Evolutionary conservation across 768 basidiomycete genomes (phyloP).

Genomic region (Lactarius quietus): DNA sequence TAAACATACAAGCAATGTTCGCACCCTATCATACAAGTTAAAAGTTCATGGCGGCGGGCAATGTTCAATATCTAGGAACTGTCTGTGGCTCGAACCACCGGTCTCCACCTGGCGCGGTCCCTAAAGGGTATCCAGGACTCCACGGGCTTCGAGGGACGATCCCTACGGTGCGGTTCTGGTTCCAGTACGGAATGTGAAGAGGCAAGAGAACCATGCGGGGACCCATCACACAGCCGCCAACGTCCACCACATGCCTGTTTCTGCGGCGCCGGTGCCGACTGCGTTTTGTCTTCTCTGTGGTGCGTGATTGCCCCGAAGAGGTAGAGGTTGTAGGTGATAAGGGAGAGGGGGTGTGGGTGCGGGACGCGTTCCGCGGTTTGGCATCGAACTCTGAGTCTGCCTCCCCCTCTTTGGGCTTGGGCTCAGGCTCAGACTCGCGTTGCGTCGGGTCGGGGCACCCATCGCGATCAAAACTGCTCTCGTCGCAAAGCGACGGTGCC

Average conservation of each 20-base stretch:
- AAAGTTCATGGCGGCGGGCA: not conserved
- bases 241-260: not conserved
- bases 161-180: not conserved
- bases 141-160: not conserved
- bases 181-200: not conserved
- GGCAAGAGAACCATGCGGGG: slow-evolving; percentile 3
- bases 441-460: not conserved
- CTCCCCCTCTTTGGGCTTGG: not conserved
- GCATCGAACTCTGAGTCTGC: not conserved
- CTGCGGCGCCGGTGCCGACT: not conserved
- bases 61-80: not conserved
- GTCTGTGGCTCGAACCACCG: not conserved
- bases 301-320: not conserved
- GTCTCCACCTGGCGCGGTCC: not conserved
- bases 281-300: not conserved
- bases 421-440: not conserved
- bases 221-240: not conserved
- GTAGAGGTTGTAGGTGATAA: not conserved
- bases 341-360: not conserved
- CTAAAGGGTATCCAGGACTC: not conserved
- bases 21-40: not conserved
- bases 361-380: not conserved
- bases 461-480: not conserved
- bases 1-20: too few relatives aligned
- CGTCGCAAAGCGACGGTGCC: not conserved